phyloP scores from a whole-genome alignment of 805 yeast genomes.

The Blastobotrys parvus region DNA sequence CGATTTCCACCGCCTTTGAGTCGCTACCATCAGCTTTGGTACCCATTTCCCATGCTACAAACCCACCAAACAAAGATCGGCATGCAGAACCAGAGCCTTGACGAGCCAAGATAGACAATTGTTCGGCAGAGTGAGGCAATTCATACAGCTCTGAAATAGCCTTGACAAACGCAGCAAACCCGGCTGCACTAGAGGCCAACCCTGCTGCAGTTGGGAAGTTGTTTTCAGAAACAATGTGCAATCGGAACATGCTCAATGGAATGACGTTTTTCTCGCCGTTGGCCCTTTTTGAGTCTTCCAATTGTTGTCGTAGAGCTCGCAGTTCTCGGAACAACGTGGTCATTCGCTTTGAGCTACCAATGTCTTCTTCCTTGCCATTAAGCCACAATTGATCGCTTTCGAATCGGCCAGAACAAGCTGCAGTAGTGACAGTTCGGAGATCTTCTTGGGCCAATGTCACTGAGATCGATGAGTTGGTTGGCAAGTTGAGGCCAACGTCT shows the following conservation, averaged over 20 bases:
- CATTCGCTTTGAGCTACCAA: constrained; percentile 44
- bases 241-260: constrained; percentile 46
- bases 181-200: constrained; percentile 95
- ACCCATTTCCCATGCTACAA: constrained; percentile 99
- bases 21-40: constrained; percentile 65
- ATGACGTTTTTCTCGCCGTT: constrained; percentile 8
- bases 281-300: constrained; percentile 39
- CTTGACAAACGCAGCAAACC: constrained; percentile 89
- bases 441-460: constrained; percentile 90
- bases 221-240: constrained; percentile 85
- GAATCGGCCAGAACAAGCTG: constrained; percentile 53
- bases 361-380: constrained; percentile 74
- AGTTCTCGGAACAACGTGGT: constrained; percentile 66
- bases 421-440: constrained; percentile 86
- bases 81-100: constrained; percentile 99
- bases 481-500: constrained; percentile 78
- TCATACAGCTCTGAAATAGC: constrained; percentile 81
- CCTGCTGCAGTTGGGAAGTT: constrained; percentile 99
- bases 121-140: constrained; percentile 78
- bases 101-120: constrained; percentile 87
- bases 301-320: constrained; percentile 61
- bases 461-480: constrained; percentile 93
- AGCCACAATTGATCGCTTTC: constrained; percentile 66
- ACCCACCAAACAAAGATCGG: constrained; percentile 94
- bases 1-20: constrained; percentile 89